Evolutionary conservation across 768 basidiomycete species (phyloP), one percentile per base, ranked within the genome.

Genomic region (Agaricus blazei): DNA sequence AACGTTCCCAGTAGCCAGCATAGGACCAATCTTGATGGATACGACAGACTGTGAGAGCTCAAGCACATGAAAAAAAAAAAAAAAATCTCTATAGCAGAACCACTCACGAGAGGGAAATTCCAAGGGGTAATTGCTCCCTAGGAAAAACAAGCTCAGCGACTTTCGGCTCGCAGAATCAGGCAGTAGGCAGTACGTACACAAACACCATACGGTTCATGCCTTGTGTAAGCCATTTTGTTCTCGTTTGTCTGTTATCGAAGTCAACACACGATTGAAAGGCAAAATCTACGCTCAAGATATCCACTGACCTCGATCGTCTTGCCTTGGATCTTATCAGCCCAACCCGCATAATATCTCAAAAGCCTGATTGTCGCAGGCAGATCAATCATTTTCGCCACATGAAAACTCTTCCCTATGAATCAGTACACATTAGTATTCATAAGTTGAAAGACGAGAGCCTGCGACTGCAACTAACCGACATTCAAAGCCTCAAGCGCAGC

Each of bases 401-500:
- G 37, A 63, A 75, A 84, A 1, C 79, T 76, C 69, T 87, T 86
- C 41, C 85, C 82, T 79, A 31, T 24, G 8, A 4, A 9, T 31
- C 4, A 5, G 6, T 6, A 15, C 2, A 43, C 15, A 23, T 31
- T 1, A 41, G 31, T 23, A 6, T 26, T 28, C 3, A 8, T 46
- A 23, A 41, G 5, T 14, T 6, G 24, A 40, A 3, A 36, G 46
- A 11, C 28, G 19, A 49, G n/a, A n/a, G 2, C 14, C 14, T 9
- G 48, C 64, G 60, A n/a, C 66, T 19, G 19, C 19, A 19, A 61
- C 60, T 19, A 5, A 83, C 82, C 81, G 56, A 84, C 84, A 65
- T 93, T 82, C 59, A 89, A 69, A 12, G 84, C 72, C 69, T 93
- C 91, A 29, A 93, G 68, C 0, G 88, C 88, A 1, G 87, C 81